phyloP scores from a whole-genome alignment of 805 yeast genomes.

The Saccharomycopsis fodiens region DNA sequence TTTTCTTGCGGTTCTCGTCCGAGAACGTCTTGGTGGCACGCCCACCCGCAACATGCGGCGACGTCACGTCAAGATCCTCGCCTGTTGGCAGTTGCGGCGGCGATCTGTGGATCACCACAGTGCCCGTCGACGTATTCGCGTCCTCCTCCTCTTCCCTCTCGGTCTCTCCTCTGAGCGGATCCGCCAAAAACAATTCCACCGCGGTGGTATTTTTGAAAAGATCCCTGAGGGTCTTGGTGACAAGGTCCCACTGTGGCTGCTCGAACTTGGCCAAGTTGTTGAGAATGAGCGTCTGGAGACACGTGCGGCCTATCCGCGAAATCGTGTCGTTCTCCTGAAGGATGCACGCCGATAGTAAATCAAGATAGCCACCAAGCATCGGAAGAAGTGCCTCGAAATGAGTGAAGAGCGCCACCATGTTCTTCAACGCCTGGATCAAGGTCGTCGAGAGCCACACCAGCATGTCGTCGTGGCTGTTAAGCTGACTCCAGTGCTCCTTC shows the following conservation, averaged over 20 bases:
- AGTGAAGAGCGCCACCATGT: conserved; percentile 74
- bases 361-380: conserved; percentile 72
- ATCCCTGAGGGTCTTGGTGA: conserved; percentile 55
- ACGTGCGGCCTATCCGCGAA: conserved; percentile 87
- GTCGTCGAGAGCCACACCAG: conserved; percentile 97
- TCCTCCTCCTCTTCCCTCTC: conserved; percentile 1
- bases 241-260: conserved; percentile 64
- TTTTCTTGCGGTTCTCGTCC: conserved; percentile 35
- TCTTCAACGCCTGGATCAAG: conserved; percentile 87
- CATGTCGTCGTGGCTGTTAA: conserved; percentile 69
- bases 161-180: conserved; percentile 29
- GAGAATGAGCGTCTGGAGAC: conserved; percentile 72
- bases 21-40: conserved; percentile 24
- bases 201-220: conserved; percentile 84
- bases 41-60: not conserved
- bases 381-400: conserved; percentile 69
- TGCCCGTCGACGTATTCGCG: conserved; percentile 12
- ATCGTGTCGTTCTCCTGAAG: conserved; percentile 97
- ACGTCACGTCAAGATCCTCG: not conserved
- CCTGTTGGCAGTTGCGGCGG: not conserved
- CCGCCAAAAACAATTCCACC: conserved; percentile 63
- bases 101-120: conserved; percentile 6
- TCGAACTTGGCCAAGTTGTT: conserved; percentile 63
- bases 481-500: conserved; percentile 63
- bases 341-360: conserved; percentile 74